These are phyloP conservation scores for Phytophthora meadii DNA, from an alignment of 352 stramenopile genomes.

Conservation along the genomic window DNA sequence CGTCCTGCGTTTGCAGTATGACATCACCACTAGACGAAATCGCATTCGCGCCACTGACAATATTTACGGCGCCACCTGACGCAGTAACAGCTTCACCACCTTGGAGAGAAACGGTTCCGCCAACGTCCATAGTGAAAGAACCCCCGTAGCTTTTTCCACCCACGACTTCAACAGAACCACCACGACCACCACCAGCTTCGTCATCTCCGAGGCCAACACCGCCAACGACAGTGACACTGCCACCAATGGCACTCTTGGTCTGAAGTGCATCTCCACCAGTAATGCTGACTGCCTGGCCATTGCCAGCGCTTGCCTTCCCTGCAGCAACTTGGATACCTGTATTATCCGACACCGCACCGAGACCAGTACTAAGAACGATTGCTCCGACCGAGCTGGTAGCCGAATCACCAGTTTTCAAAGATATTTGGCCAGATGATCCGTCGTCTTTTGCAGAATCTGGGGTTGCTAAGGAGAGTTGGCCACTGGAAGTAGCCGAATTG, in stretches of 20 bases:
- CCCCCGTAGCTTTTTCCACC: conserved; percentile 57
- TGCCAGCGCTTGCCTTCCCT: conserved; percentile 43
- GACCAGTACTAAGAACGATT: conserved; percentile 59
- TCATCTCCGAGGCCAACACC: conserved; percentile 50
- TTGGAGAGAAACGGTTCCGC: conserved; percentile 44
- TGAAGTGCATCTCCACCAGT: conserved; percentile 49
- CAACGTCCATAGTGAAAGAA: conserved; percentile 46
- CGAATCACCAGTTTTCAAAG: conserved; percentile 51
- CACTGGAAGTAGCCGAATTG: conserved; percentile 48
- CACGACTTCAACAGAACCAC: conserved; percentile 48
- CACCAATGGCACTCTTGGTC: conserved; percentile 43
- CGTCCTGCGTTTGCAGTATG: conserved; percentile 43
- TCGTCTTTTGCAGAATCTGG: conserved; percentile 42
- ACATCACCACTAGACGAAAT: conserved; percentile 58
- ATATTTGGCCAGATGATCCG: conserved; percentile 47
- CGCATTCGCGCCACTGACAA: conserved; percentile 54
- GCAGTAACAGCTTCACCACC: conserved; percentile 50
- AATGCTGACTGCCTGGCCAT: conserved; percentile 48
- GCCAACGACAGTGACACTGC: conserved; percentile 43
- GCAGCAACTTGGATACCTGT: conserved; percentile 48
- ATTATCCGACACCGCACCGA: conserved; percentile 40
- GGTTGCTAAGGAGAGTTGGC: conserved; percentile 49
- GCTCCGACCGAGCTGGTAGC: conserved; percentile 40
- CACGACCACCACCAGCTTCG: conserved; percentile 45
- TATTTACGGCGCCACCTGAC: conserved; percentile 51